Conservation (phyloP, 164 flowering plant genomes). For the Nymphaea colorata region DNA sequence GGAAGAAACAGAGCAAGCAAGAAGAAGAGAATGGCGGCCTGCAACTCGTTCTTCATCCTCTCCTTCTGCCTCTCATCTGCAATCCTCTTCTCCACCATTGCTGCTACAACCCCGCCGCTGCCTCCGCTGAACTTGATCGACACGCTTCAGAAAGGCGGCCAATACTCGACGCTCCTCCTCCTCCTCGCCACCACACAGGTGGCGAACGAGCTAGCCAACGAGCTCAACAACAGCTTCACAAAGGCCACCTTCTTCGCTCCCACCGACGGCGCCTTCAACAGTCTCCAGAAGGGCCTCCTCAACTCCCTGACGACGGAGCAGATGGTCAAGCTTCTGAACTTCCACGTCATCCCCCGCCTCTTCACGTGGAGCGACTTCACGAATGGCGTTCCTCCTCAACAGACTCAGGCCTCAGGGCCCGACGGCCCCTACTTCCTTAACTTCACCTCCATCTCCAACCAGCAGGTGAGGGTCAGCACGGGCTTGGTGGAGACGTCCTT, state of each 20-base stretch:
- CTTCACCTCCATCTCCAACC: slow-evolving; percentile 28
- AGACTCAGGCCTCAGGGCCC: slow-evolving; percentile 46
- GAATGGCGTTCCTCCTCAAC: slow-evolving; percentile 64
- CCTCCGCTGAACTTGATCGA: slow-evolving; percentile 47
- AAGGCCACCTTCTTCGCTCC: slow-evolving; percentile 88
- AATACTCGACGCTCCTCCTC: slow-evolving; percentile 46
- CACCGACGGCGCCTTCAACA: slow-evolving; percentile 74
- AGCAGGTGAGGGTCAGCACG: slow-evolving; percentile 55
- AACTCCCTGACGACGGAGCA: slow-evolving; percentile 37
- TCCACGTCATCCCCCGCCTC: slow-evolving; percentile 61
- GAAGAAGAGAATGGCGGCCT: not conserved
- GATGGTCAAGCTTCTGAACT: slow-evolving; percentile 43
- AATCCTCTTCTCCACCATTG: not conserved
- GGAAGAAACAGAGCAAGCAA: not conserved
- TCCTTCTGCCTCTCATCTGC: not conserved
- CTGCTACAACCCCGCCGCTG: not conserved
- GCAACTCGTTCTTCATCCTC: not conserved
- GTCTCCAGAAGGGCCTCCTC: slow-evolving; percentile 48
- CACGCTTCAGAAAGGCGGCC: slow-evolving; percentile 47
- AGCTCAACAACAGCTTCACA: slow-evolving; percentile 66
- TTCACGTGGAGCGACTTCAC: slow-evolving; percentile 20
- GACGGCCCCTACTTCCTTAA: slow-evolving; percentile 31
- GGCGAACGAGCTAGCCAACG: slow-evolving; percentile 35
- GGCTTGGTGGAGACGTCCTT: slow-evolving; percentile 37
- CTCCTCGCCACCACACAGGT: slow-evolving; percentile 40